Conservation (phyloP, 129 eudicot species). For the Flaveria brownii region DNA sequence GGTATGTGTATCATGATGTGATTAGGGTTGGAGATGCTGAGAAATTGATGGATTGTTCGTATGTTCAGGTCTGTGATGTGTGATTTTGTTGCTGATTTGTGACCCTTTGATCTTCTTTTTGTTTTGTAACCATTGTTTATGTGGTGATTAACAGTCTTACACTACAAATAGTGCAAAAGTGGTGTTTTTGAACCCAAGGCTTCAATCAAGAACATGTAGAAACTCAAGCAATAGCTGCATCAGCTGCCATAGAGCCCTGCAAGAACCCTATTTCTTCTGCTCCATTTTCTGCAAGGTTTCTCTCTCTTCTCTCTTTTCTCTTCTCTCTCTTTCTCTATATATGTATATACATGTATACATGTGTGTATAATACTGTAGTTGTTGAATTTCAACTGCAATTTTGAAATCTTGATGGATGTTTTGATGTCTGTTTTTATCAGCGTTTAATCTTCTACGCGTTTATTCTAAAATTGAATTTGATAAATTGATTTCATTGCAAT, state of each 20-base stretch:
- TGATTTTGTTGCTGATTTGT: not conserved
- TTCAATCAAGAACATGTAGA: conserved; percentile 47
- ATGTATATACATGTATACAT: not conserved
- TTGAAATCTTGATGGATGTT: not conserved
- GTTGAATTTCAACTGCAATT: not conserved
- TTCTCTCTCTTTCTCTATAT: not conserved
- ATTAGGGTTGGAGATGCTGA: conserved; percentile 72
- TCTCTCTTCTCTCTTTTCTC: not conserved
- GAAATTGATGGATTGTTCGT: conserved; percentile 69
- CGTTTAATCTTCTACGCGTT: too few relatives aligned
- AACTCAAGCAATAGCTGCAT: conserved; percentile 47
- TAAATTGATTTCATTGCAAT: too few relatives aligned
- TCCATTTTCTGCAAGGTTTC: conserved; percentile 87
- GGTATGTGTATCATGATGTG: conserved; percentile 85
- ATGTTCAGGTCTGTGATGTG: conserved; percentile 61
- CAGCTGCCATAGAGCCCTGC: conserved; percentile 68
- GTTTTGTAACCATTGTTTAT: not conserved
- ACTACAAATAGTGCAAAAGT: conserved; percentile 77
- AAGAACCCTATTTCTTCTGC: conserved; percentile 60
- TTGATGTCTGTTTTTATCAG: too few relatives aligned
- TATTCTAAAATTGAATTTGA: too few relatives aligned
- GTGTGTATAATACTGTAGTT: not conserved
- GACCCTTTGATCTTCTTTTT: not conserved
- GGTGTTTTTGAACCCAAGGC: conserved; percentile 67
- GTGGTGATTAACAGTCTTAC: conserved; percentile 44